Base-by-base conservation (phyloP, 352 stramenopile genomes). In the Aphanomyces cochlioides region DNA sequence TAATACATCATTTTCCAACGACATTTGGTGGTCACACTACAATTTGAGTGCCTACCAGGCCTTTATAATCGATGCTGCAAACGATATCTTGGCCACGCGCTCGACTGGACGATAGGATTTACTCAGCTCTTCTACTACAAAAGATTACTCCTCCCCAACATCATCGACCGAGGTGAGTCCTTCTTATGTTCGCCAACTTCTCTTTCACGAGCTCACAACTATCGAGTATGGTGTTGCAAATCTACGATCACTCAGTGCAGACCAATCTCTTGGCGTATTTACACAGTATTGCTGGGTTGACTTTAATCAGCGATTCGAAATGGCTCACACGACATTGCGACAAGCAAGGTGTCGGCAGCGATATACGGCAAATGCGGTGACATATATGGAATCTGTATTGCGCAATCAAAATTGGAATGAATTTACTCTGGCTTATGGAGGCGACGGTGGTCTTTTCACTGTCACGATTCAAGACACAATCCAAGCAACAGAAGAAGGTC, bases 211-310 rank as follows among this genome's bases (percentile, higher is more conserved):
- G 56, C 38, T 40, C 12, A 12, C 28, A 13, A 63, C 7, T 10
- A 19, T 63, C 28, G 56, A 63, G 28, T 63, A 63, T 38, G 56
- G 36, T 5, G 28, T 63, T 8, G 17, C n/a, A 15, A 63, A 63
- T 38, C 19, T 63, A 7, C 56, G 56, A 15, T 41, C 56, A 4
- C 34, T 63, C 19, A 12, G 17, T 8, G 56, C n/a, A 4, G 21
- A 34, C 34, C 45, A 38, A 38, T 40, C 5, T 15, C 40, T 45
- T 21, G 15, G n/a, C 21, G 54, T 67, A 41, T 54, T 56, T 3
- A 67, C 60, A 37, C 60, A 67, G 21, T 67, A 39, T 54, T 67
- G 60, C 37, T 67, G 37, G 19, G 60, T 67, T 3, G 60, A 67
- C 21, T 67, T 67, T 5, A 15, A 38, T 10, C 17, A 67, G 8